A percentile compares a stretch with the other conserved stretches of the same genome.
Conservation (phyloP, 768 basidiomycete genomes). For the Naganishia vishniacii region DNA sequence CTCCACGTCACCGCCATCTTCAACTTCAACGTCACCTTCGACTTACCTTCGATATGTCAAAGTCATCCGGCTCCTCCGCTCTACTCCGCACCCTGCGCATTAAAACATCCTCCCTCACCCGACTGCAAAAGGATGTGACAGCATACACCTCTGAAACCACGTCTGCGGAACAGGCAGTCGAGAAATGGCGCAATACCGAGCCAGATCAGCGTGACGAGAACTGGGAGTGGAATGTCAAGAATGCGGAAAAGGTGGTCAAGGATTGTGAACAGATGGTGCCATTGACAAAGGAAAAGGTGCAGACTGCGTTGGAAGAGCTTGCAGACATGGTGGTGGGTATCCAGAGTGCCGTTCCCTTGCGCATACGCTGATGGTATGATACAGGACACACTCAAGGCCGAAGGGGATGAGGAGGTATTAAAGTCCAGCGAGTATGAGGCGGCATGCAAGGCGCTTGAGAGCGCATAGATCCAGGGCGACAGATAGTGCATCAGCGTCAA, state of each 20-base stretch:
- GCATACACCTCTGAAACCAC: constrained; percentile 13
- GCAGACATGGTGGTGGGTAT: constrained; percentile 28
- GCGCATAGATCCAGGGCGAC: background rate
- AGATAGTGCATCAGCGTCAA: no score
- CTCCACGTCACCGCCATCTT: no score
- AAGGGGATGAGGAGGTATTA: constrained; percentile 7
- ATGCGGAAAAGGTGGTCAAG: constrained; percentile 30
- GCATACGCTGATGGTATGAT: background rate
- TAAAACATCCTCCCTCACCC: background rate
- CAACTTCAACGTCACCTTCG: no score
- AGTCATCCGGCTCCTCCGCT: constrained; percentile 9
- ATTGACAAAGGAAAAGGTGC: constrained; percentile 27
- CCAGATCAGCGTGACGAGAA: constrained; percentile 3
- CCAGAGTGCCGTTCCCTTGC: background rate
- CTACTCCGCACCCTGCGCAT: constrained; percentile 14
- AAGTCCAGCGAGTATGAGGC: constrained; percentile 3
- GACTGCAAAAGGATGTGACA: constrained; percentile 9
- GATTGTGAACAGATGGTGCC: constrained; percentile 34
- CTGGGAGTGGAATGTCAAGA: constrained; percentile 20
- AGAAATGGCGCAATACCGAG: constrained; percentile 14
- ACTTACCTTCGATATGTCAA: no score
- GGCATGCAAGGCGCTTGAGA: constrained; percentile 9
- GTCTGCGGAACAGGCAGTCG: background rate
- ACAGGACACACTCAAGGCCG: constrained; percentile 9
- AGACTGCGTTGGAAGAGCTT: constrained; percentile 28